A percentile compares a stretch with the other conserved stretches of the same genome.
Evolutionary conservation across 495 filamentous ascomycete genomes (phyloP).

Genomic region (Penicillium roqueforti): DNA sequence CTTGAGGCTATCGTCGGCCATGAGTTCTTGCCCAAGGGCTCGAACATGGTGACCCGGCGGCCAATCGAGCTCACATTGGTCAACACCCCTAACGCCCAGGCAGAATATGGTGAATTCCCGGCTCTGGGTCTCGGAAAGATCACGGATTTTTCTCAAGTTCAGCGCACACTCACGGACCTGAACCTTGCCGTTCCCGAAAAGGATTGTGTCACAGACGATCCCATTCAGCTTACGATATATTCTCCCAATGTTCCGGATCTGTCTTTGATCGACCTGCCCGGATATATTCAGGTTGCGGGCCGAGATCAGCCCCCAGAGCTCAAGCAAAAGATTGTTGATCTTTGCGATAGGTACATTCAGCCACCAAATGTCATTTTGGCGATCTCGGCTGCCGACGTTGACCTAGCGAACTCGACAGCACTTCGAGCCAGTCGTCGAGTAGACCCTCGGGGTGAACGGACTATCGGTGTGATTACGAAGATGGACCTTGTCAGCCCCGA

Average conservation of each 20-base stretch:
- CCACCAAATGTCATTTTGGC: slow-evolving; percentile 93
- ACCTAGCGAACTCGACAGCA: slow-evolving; percentile 93
- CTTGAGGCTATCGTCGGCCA: slow-evolving; percentile 96
- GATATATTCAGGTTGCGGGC: slow-evolving; percentile 93
- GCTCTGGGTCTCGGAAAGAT: slow-evolving; percentile 86
- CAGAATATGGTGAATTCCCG: slow-evolving; percentile 95
- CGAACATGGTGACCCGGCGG: slow-evolving; percentile 95
- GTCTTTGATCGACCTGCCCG: slow-evolving; percentile 92
- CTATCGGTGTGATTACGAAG: slow-evolving; percentile 97
- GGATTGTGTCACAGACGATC: slow-evolving; percentile 93
- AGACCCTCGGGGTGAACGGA: slow-evolving; percentile 90
- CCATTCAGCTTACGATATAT: slow-evolving; percentile 91
- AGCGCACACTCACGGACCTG: slow-evolving; percentile 88
- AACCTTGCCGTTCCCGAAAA: slow-evolving; percentile 87
- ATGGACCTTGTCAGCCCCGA: slow-evolving; percentile 94
- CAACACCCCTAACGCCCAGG: slow-evolving; percentile 86
- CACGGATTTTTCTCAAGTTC: slow-evolving; percentile 88
- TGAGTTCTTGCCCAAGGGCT: slow-evolving; percentile 95
- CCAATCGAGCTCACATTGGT: slow-evolving; percentile 96
- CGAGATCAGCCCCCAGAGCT: slow-evolving; percentile 86
- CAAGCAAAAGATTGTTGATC: slow-evolving; percentile 91
- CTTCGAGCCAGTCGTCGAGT: slow-evolving; percentile 85
- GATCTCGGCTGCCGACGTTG: slow-evolving; percentile 95
- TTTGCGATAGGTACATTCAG: slow-evolving; percentile 98
- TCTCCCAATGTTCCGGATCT: slow-evolving; percentile 95